Evolutionary conservation across 2,329 filamentous ascomycete species (phyloP), one percentile per base, ranked within the genome.

Genomic region (Xylariaceae sp.): DNA sequence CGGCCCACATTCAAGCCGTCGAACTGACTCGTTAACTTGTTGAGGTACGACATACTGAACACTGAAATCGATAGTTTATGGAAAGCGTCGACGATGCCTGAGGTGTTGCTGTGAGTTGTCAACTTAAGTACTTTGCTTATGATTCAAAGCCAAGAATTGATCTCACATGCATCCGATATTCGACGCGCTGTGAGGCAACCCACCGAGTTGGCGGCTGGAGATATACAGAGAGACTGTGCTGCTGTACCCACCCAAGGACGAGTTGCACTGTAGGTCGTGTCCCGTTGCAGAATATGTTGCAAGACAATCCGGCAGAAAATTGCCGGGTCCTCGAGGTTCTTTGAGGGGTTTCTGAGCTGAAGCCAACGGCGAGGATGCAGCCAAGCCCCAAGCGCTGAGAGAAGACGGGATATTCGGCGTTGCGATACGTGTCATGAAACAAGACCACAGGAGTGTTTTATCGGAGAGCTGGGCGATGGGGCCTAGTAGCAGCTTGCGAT

Each of bases 11-110:
- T 53, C 30, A 66, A 49, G n/a, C 62, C 59, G 38, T 65, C 64
- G 12, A 67, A 57, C 59, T 64, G 65, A 49, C 58, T 61, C 14
- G 58, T 46, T 33, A 67, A 52, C 27, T 66, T 66, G 36, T 58
- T 62, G 45, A 66, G 57, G 48, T 66, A 64, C 3, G 64, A 65
- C 59, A 65, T 65, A 42, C 41, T 60, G 46, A 35, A 44, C 4
- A 17, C 6, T 12, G 12, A 44, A 27, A 5, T 32, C 19, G 45
- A 41, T 14, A 35, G 42, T 14, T 36, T 39, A 39, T 33, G 22
- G 4, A 17, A 22, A 36, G 2, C 11, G 6, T 18, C 14, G 19
- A 19, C 3, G 22, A 27, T 27, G 22, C 4, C 22, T 27, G 22
- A 27, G 22, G 4, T 4, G 22, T 27, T 4, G 22, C 7, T 7